Percentiles rank a stretch among this genome's conserved stretches.
These are phyloP conservation scores for Scedosporium dehoogii DNA, from an alignment of 2,329 filamentous ascomycete species.

Conservation along the genomic window DNA sequence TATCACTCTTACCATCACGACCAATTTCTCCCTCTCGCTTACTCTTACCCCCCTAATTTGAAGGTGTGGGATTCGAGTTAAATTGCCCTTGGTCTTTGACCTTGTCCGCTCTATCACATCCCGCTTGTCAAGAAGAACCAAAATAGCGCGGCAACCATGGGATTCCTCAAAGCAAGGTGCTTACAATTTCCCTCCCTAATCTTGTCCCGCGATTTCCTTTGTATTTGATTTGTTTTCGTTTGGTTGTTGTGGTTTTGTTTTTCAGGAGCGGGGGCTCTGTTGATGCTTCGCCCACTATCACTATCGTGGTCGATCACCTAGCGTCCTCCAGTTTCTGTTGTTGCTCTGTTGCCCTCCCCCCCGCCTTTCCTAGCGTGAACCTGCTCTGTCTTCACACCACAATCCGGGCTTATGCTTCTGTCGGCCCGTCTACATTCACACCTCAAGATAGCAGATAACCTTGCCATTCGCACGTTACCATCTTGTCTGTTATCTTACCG, in stretches of 20 bases:
- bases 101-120: background rate
- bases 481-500: background rate
- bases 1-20: background rate
- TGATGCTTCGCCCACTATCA: background rate
- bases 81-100: background rate
- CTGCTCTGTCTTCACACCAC: background rate
- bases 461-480: background rate
- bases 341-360: background rate
- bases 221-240: background rate
- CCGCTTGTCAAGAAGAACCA: background rate
- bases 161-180: constrained; percentile 7
- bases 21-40: background rate
- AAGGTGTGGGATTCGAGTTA: background rate
- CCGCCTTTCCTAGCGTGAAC: background rate
- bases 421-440: background rate
- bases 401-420: background rate
- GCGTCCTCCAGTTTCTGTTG: background rate
- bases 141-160: background rate
- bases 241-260: constrained; percentile 6
- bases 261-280: background rate
- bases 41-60: background rate
- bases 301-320: background rate
- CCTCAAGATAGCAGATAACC: too few species aligned
- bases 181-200: background rate
- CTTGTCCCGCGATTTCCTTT: constrained; percentile 6